These are phyloP conservation scores for Gloeopeniophorella convolvens DNA, from an alignment of 768 basidiomycete genomes.

Conservation along the genomic window DNA sequence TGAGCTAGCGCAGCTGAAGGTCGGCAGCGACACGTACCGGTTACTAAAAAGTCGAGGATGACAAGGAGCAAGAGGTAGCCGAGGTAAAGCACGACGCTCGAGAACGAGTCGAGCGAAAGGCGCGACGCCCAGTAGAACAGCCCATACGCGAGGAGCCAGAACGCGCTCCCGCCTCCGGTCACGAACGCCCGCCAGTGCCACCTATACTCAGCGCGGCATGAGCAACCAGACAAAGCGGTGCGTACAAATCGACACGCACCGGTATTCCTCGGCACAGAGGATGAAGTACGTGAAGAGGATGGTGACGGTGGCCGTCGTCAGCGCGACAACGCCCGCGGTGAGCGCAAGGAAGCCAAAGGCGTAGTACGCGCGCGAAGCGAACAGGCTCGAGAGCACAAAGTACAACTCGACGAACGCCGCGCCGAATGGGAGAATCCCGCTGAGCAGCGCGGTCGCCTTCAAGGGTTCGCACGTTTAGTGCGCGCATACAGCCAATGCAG, in stretches of 20 bases:
- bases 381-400: constrained; percentile 85
- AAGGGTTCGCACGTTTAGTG: neutral
- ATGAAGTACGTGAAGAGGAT: constrained; percentile 88
- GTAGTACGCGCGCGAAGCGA: constrained; percentile 89
- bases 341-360: constrained; percentile 94
- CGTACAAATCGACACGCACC: constrained; percentile 37
- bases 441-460: constrained; percentile 66
- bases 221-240: constrained; percentile 3
- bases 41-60: constrained; percentile 81
- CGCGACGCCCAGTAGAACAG: constrained; percentile 84
- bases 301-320: constrained; percentile 88
- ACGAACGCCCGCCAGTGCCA: constrained; percentile 98
- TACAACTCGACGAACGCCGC: constrained; percentile 95
- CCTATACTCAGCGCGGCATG: constrained; percentile 31
- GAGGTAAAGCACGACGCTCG: constrained; percentile 78
- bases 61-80: constrained; percentile 85
- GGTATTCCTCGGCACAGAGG: constrained; percentile 91
- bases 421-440: constrained; percentile 89
- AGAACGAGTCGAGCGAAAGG: constrained; percentile 75
- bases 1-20: neutral
- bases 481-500: neutral
- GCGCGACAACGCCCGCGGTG: constrained; percentile 71
- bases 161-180: constrained; percentile 84
- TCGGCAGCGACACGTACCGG: constrained; percentile 44
- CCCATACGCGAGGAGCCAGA: constrained; percentile 89